Percentiles rank a stretch among this genome's conserved stretches.
These are phyloP conservation scores for Blastocrithidia nonstop DNA, from an alignment of 208 protist species.

Conservation along the genomic window DNA sequence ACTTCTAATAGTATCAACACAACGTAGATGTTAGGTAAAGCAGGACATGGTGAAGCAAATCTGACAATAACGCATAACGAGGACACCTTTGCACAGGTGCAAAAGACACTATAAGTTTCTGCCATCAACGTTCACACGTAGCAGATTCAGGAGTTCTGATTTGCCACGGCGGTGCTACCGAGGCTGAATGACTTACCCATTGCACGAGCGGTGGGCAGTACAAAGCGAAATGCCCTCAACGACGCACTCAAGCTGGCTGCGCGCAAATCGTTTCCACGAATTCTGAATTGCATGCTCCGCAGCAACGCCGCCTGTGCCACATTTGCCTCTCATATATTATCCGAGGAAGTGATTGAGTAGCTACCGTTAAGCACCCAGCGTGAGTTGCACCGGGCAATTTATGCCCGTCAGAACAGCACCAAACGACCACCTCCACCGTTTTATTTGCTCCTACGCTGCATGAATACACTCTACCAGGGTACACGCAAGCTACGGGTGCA, in stretches of 20 bases:
- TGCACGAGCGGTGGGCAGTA: slow-evolving; percentile 33
- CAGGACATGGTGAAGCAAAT: too few relatives aligned
- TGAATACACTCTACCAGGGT: slow-evolving; percentile 13
- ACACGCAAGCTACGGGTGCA: slow-evolving; percentile 48
- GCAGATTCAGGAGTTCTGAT: slow-evolving; percentile 54
- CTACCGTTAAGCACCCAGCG: slow-evolving; percentile 24
- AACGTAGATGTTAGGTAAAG: too few relatives aligned
- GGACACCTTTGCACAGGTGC: too few relatives aligned
- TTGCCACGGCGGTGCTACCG: slow-evolving; percentile 48
- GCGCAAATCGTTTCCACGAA: slow-evolving; percentile 40
- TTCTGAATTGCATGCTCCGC: slow-evolving; percentile 34
- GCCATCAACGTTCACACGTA: slow-evolving; percentile 23
- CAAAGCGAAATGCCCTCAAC: slow-evolving; percentile 25
- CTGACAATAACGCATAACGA: too few relatives aligned
- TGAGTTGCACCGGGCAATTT: slow-evolving; percentile 19
- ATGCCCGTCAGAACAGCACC: slow-evolving; percentile 2
- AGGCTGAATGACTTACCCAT: slow-evolving; percentile 34
- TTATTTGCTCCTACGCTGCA: slow-evolving; percentile 13
- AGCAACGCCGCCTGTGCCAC: slow-evolving; percentile 21
- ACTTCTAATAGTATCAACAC: too few relatives aligned
- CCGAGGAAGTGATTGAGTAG: slow-evolving; percentile 34
- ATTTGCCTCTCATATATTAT: slow-evolving; percentile 33
- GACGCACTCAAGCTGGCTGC: slow-evolving; percentile 66
- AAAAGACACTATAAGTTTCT: too few relatives aligned
- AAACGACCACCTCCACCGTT: slow-evolving; percentile 8